phyloP scores from a whole-genome alignment of 2,329 filamentous ascomycete species.

The Colletotrichum tabaci region DNA sequence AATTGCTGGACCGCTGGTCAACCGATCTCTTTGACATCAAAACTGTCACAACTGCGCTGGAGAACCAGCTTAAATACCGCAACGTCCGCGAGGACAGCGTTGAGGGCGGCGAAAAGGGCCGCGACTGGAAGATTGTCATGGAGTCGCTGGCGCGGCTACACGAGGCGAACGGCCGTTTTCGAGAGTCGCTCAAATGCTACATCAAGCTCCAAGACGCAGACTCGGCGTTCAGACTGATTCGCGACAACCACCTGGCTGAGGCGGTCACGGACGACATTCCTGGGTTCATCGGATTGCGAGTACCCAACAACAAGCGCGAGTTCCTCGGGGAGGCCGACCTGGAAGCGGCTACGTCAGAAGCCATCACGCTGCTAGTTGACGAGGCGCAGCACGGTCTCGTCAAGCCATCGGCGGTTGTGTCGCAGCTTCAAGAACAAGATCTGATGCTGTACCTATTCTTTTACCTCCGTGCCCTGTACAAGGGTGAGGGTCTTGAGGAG shows the following conservation, averaged over 20 bases:
- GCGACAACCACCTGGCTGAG: conserved; percentile 90
- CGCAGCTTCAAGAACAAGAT: conserved; percentile 79
- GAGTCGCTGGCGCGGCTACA: conserved; percentile 88
- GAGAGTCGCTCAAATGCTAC: conserved; percentile 90
- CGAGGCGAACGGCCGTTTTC: conserved; percentile 83
- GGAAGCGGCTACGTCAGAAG: conserved; percentile 84
- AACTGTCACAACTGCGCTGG: conserved; percentile 82
- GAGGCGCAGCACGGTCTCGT: conserved; percentile 93
- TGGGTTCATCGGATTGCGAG: conserved; percentile 88
- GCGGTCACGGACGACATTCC: conserved; percentile 91
- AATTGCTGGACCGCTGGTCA: conserved; percentile 87
- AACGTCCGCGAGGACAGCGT: conserved; percentile 83
- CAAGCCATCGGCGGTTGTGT: conserved; percentile 81
- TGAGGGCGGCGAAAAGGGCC: conserved; percentile 78
- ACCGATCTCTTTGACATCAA: conserved; percentile 86
- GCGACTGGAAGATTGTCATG: conserved; percentile 92
- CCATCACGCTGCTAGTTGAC: conserved; percentile 88
- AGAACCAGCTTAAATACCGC: conserved; percentile 84
- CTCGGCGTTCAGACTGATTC: conserved; percentile 87
- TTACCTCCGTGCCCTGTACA: conserved; percentile 91
- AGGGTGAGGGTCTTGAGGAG: conserved; percentile 75
- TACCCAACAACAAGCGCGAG: conserved; percentile 78
- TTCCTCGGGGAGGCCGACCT: conserved; percentile 79
- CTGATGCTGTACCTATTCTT: conserved; percentile 88
- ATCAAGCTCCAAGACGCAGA: conserved; percentile 94